Conservation (phyloP, 495 filamentous ascomycete species). For the Annulohypoxylon bovei region DNA sequence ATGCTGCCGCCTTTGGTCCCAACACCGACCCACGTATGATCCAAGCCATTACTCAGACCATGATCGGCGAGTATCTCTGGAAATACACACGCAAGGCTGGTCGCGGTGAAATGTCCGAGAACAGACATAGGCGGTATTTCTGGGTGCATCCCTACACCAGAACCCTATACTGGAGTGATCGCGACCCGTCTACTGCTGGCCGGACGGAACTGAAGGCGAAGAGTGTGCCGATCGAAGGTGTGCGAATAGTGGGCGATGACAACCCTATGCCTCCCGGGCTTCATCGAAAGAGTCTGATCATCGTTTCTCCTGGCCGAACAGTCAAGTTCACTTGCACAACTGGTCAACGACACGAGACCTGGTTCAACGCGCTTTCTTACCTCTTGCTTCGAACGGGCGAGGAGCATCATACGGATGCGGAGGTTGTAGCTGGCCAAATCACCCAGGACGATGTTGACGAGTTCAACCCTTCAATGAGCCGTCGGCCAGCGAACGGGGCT, state of each 20-base stretch:
- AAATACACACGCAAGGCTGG: slow-evolving; percentile 96
- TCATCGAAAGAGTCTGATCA: slow-evolving; percentile 89
- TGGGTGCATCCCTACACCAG: slow-evolving; percentile 99
- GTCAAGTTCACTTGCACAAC: slow-evolving; percentile 95
- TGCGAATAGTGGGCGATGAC: slow-evolving; percentile 93
- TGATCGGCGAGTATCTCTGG: slow-evolving; percentile 99
- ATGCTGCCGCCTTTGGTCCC: slow-evolving; percentile 67
- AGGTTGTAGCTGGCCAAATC: slow-evolving; percentile 64
- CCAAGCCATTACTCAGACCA: slow-evolving; percentile 98
- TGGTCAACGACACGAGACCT: slow-evolving; percentile 93
- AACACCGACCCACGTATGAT: slow-evolving; percentile 97
- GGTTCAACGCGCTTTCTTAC: slow-evolving; percentile 98
- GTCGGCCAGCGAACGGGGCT: slow-evolving; percentile 53
- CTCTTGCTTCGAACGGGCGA: slow-evolving; percentile 78
- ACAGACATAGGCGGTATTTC: slow-evolving; percentile 93
- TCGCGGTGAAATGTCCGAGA: slow-evolving; percentile 83
- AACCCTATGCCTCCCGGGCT: slow-evolving; percentile 95
- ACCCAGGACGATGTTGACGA: slow-evolving; percentile 85
- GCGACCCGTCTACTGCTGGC: slow-evolving; percentile 82
- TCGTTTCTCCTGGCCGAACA: slow-evolving; percentile 86
- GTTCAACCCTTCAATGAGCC: slow-evolving; percentile 79
- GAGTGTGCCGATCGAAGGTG: slow-evolving; percentile 92
- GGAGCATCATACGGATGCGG: slow-evolving; percentile 66
- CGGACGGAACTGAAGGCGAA: slow-evolving; percentile 86
- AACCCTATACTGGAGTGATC: slow-evolving; percentile 95